phyloP scores from a whole-genome alignment of 2,329 filamentous ascomycete genomes.

The Akanthomyces lecanii region DNA sequence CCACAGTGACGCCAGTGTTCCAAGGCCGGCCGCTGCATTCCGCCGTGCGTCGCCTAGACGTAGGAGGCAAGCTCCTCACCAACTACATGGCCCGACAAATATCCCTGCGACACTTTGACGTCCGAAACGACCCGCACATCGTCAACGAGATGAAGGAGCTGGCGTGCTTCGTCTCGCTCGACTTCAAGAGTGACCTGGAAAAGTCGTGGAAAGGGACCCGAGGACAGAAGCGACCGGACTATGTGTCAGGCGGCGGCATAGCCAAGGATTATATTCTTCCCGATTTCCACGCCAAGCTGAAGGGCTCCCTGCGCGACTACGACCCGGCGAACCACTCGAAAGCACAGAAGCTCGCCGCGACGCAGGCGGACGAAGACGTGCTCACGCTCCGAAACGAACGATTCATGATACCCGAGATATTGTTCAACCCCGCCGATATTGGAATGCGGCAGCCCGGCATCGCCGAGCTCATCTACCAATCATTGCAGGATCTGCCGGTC shows the following conservation, averaged over 20 bases:
- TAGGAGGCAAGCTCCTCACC: slow-evolving; percentile 89
- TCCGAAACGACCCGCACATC: slow-evolving; percentile 88
- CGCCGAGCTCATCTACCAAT: slow-evolving; percentile 77
- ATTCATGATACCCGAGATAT: slow-evolving; percentile 81
- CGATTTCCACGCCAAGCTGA: slow-evolving; percentile 59
- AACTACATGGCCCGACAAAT: slow-evolving; percentile 89
- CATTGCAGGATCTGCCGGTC: slow-evolving; percentile 68
- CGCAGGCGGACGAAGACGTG: slow-evolving; percentile 62
- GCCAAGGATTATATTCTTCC: slow-evolving; percentile 91
- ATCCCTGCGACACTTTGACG: slow-evolving; percentile 88
- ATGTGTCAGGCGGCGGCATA: slow-evolving; percentile 53
- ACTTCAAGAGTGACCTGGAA: slow-evolving; percentile 77
- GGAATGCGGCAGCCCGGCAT: slow-evolving; percentile 81
- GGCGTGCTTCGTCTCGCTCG: slow-evolving; percentile 73
- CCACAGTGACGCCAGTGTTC: slow-evolving; percentile 82
- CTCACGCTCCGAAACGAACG: slow-evolving; percentile 87
- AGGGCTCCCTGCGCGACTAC: slow-evolving; percentile 72
- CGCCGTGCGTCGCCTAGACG: slow-evolving; percentile 77
- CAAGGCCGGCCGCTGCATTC: slow-evolving; percentile 75
- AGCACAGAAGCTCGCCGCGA: slow-evolving; percentile 42
- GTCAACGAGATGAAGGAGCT: slow-evolving; percentile 96
- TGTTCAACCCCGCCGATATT: slow-evolving; percentile 83
- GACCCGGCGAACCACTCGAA: slow-evolving; percentile 61
- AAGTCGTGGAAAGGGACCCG: slow-evolving; percentile 75
- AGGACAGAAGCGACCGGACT: slow-evolving; percentile 50